These are phyloP conservation scores for Pythium vanterpoolii DNA, from an alignment of 352 stramenopile species.

Conservation along the genomic window DNA sequence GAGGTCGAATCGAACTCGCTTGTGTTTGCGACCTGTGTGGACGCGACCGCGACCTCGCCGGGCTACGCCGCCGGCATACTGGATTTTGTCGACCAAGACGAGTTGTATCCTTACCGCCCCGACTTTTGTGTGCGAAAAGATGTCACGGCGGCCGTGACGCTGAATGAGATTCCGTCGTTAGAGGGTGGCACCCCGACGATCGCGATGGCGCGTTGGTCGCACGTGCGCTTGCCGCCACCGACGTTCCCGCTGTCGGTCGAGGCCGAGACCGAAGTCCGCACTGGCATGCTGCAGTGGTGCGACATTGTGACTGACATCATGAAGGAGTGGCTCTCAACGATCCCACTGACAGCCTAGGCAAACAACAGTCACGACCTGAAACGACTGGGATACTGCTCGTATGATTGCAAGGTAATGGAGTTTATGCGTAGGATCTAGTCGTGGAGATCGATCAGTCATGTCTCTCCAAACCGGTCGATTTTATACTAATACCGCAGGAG, in stretches of 20 bases:
- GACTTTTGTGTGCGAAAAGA: conserved; percentile 7
- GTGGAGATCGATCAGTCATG: too few relatives aligned
- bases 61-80: neutral
- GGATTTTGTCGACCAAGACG: conserved; percentile 20
- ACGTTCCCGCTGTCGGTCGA: conserved; percentile 5
- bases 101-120: conserved; percentile 9
- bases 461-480: too few relatives aligned
- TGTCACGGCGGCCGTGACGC: neutral
- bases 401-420: too few relatives aligned
- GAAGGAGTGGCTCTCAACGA: neutral
- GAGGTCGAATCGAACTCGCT: conserved; percentile 17
- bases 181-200: neutral
- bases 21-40: conserved; percentile 2
- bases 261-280: neutral
- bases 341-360: neutral
- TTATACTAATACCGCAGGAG: conserved; percentile 12
- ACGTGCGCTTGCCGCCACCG: conserved; percentile 4
- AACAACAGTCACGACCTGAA: too few relatives aligned
- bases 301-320: neutral
- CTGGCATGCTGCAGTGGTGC: neutral
- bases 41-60: neutral
- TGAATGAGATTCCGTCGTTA: neutral
- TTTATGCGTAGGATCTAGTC: too few relatives aligned
- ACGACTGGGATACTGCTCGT: too few relatives aligned
- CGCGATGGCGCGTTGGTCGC: neutral